phyloP scores from a whole-genome alignment of 108 stramenopile species.

The Mediolabrus comicus region DNA sequence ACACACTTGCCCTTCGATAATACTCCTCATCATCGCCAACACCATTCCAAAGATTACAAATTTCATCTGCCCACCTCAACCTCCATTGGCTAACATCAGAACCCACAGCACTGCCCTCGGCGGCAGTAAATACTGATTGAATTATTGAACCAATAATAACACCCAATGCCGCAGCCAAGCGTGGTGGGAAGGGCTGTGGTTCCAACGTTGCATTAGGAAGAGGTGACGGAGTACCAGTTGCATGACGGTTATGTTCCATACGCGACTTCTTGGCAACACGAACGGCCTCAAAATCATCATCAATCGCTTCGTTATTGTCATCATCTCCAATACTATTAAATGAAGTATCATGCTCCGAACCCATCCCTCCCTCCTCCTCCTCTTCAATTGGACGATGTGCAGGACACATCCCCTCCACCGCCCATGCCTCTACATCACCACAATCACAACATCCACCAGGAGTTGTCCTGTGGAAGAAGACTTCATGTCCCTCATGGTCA shows the following conservation, averaged over 20 bases:
- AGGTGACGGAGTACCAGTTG: conserved; percentile 8
- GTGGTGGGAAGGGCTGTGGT: conserved; percentile 56
- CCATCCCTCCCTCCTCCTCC: conserved; percentile 11
- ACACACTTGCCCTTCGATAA: conserved; percentile 23
- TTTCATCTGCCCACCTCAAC: conserved; percentile 75
- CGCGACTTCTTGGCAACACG: conserved; percentile 42
- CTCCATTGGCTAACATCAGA: conserved; percentile 82
- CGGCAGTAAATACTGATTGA: conserved; percentile 60
- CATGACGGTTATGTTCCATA: conserved; percentile 22
- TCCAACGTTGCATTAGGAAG: conserved; percentile 1
- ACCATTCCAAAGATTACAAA: conserved; percentile 63
- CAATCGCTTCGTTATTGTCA: conserved; percentile 45
- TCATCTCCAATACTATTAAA: conserved; percentile 47
- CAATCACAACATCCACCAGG: conserved; percentile 99
- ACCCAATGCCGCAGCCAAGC: conserved; percentile 71
- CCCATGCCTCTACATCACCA: conserved; percentile 98
- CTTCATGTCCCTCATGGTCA: conserved; percentile 96
- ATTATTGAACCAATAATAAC: conserved; percentile 78
- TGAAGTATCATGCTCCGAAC: conserved; percentile 1
- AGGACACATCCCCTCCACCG: conserved; percentile 84
- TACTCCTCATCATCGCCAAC: conserved; percentile 63
- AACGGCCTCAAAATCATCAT: conserved; percentile 70
- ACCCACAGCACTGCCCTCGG: conserved; percentile 75
- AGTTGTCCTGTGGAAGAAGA: conserved; percentile 94
- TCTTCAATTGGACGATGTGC: conserved; percentile 61